Percentiles rank a stretch among this genome's conserved stretches.
These are phyloP conservation scores for Spathaspora passalidarum DNA, from an alignment of 805 yeast species.

Conservation along the genomic window DNA sequence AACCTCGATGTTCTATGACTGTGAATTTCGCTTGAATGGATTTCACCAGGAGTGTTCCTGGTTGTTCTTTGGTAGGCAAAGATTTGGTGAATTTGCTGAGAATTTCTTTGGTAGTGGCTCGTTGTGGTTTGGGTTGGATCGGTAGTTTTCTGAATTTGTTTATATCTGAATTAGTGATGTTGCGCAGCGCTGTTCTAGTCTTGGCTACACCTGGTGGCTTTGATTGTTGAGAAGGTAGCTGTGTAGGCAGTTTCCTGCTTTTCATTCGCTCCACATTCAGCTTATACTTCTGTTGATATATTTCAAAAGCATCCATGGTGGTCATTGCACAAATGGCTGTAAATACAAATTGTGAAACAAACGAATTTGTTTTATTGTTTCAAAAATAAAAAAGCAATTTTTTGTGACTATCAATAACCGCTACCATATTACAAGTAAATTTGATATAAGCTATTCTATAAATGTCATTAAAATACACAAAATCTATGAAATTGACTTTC, in stretches of 20 bases:
- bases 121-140: neutral
- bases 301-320: conserved; percentile 7
- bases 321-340: neutral
- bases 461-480: neutral
- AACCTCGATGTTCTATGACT: conserved; percentile 5
- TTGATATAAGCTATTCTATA: neutral
- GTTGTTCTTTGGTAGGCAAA: neutral
- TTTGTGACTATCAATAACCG: neutral
- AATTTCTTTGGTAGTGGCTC: neutral
- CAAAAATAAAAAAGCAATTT: neutral
- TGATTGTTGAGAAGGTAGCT: neutral
- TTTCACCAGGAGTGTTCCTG: neutral
- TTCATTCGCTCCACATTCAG: conserved; percentile 4
- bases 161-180: neutral
- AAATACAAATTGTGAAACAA: conserved; percentile 1
- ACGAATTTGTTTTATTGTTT: conserved; percentile 1
- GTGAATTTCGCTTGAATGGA: conserved; percentile 1
- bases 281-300: conserved; percentile 5
- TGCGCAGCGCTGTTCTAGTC: neutral
- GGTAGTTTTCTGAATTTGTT: neutral
- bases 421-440: neutral
- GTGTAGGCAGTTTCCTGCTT: neutral
- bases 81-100: neutral
- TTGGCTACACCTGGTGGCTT: neutral
- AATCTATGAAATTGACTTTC: neutral